These are phyloP conservation scores for Pseudonitzschia pungens DNA, from an alignment of 108 stramenopile species.

Conservation along the genomic window DNA sequence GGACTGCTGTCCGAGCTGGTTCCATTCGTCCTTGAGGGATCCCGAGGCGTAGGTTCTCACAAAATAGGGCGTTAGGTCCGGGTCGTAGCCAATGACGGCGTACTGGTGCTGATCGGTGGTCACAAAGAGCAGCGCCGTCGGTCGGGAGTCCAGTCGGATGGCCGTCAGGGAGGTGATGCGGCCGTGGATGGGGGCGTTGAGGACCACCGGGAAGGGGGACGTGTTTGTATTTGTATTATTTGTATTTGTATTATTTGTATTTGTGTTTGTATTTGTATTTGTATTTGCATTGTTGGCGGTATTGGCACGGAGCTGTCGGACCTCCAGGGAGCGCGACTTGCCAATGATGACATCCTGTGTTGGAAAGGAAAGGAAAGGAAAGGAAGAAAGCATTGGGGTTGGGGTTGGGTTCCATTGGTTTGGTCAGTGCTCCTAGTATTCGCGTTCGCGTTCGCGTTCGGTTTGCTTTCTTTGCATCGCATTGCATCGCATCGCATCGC, in stretches of 20 bases:
- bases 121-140: constrained; percentile 57
- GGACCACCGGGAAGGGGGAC: constrained; percentile 62
- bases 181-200: constrained; percentile 70
- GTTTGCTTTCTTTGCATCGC: too few species aligned
- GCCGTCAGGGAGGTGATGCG: constrained; percentile 55
- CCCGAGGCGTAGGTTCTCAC: constrained; percentile 58
- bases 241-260: constrained; percentile 13
- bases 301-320: constrained; percentile 36
- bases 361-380: too few species aligned
- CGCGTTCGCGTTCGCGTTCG: too few species aligned
- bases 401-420: too few species aligned
- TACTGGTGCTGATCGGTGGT: constrained; percentile 74
- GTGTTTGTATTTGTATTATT: background rate
- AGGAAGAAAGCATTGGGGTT: too few species aligned
- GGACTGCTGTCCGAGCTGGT: constrained; percentile 38
- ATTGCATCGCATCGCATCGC: background rate
- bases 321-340: constrained; percentile 63
- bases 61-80: constrained; percentile 32
- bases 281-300: constrained; percentile 4
- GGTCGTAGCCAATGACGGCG: constrained; percentile 64
- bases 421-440: too few species aligned
- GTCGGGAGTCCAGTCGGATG: constrained; percentile 34
- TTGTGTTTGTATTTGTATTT: background rate
- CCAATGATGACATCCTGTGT: constrained; percentile 59
- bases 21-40: constrained; percentile 39